phyloP scores from a whole-genome alignment of 208 protist species.

The Crithidia bombi region DNA sequence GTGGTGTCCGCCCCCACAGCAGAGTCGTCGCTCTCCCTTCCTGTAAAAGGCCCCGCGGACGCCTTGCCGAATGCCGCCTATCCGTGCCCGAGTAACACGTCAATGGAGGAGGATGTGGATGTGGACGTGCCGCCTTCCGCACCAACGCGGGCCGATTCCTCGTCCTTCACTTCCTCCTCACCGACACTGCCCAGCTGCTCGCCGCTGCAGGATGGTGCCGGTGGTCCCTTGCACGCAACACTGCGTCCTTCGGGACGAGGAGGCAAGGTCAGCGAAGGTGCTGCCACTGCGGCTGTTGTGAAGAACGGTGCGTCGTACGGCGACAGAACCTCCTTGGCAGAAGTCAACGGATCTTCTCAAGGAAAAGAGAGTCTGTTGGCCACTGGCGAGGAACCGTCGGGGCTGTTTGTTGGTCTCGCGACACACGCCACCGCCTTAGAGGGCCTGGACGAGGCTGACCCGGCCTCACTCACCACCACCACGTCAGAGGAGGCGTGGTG shows the following conservation, averaged over 20 bases:
- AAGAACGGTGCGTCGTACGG: neutral
- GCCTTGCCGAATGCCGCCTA: too few species aligned
- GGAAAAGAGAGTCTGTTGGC: neutral
- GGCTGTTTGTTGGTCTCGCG: neutral
- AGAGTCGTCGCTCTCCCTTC: neutral
- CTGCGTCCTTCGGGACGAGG: neutral
- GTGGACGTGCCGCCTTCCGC: neutral
- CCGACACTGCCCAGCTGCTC: slow-evolving; percentile 3
- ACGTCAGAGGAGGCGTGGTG: slow-evolving; percentile 1
- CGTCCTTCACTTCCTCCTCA: slow-evolving; percentile 1
- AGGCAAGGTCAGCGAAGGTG: neutral
- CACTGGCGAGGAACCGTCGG: neutral
- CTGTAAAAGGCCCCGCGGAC: neutral
- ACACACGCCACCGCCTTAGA: slow-evolving; percentile 25
- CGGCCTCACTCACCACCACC: too few species aligned
- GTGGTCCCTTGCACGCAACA: neutral
- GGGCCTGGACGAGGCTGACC: neutral
- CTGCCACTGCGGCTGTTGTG: neutral
- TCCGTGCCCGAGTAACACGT: too few species aligned
- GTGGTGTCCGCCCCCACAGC: neutral
- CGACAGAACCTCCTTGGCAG: neutral
- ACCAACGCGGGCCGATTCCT: neutral
- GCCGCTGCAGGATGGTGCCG: neutral
- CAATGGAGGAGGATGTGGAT: slow-evolving; percentile 10
- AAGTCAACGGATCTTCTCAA: neutral